Conservation (phyloP, 1,139 yeast genomes). For the Scheffersomyces stambukii region DNA sequence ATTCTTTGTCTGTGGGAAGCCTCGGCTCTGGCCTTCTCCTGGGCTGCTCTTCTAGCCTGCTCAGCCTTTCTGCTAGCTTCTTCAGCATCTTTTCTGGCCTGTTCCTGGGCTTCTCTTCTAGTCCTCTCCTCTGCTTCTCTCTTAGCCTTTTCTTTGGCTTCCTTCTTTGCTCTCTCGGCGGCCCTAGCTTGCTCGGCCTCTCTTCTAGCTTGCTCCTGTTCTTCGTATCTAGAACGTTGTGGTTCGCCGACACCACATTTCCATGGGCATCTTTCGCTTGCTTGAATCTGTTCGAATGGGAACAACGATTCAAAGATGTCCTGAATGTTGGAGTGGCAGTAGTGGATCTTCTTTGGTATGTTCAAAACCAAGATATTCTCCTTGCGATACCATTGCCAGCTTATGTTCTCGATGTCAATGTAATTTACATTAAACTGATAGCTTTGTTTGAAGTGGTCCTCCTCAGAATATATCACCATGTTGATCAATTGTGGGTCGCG, state of each 20-base stretch:
- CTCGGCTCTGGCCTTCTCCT: too few species aligned
- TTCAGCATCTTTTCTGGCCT: constrained; percentile 12
- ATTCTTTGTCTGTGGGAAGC: too few species aligned
- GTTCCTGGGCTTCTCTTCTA: constrained; percentile 7
- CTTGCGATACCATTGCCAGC: constrained; percentile 32
- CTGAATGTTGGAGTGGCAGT: constrained; percentile 10
- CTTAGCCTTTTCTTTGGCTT: constrained; percentile 4
- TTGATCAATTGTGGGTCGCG: constrained; percentile 18
- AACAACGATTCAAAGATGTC: constrained; percentile 10
- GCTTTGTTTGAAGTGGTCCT: constrained; percentile 31
- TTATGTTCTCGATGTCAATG: constrained; percentile 29
- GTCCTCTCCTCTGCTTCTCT: constrained; percentile 9
- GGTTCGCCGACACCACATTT: constrained; percentile 2
- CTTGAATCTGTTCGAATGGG: constrained; percentile 2
- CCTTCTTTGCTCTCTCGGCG: constrained; percentile 5
- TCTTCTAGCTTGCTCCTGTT: constrained; percentile 2
- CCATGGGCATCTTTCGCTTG: neutral
- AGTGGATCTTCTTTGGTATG: constrained; percentile 30
- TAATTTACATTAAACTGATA: constrained; percentile 31
- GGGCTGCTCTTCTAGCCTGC: constrained; percentile 11
- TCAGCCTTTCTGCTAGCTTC: constrained; percentile 13
- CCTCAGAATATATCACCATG: constrained; percentile 25
- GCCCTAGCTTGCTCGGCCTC: constrained; percentile 3
- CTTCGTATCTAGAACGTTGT: constrained; percentile 4
- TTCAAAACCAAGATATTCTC: constrained; percentile 37